Evolutionary conservation across 2,329 filamentous ascomycete genomes (phyloP).

Genomic region (Hypoxylon sp.): DNA sequence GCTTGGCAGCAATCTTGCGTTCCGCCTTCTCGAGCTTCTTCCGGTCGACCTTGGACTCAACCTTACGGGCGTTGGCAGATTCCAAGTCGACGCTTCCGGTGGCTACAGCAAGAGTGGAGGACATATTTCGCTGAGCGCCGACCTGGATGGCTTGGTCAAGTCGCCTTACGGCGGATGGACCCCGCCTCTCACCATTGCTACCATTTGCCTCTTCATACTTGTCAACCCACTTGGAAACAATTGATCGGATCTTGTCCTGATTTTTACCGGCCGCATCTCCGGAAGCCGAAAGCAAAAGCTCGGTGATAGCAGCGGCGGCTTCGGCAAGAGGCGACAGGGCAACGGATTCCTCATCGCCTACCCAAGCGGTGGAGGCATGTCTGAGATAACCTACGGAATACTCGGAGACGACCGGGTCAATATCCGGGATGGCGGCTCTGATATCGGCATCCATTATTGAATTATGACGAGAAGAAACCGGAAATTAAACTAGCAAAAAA

Average conservation of each 20-base stretch:
- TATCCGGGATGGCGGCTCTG: slow-evolving; percentile 81
- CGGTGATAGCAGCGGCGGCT: slow-evolving; percentile 84
- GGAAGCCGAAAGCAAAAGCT: slow-evolving; percentile 91
- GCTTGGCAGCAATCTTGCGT: slow-evolving; percentile 95
- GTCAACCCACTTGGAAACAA: slow-evolving; percentile 90
- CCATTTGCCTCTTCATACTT: slow-evolving; percentile 80
- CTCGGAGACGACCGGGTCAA: slow-evolving; percentile 88
- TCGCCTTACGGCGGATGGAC: slow-evolving; percentile 80
- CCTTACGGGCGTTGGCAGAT: slow-evolving; percentile 89
- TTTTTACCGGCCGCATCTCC: slow-evolving; percentile 77
- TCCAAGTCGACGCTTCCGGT: slow-evolving; percentile 89
- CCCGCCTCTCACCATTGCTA: slow-evolving; percentile 74
- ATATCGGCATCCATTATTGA: slow-evolving; percentile 84
- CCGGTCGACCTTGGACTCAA: slow-evolving; percentile 95
- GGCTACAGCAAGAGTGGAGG: slow-evolving; percentile 89
- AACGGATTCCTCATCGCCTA: slow-evolving; percentile 74
- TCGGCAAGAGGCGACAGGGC: slow-evolving; percentile 81
- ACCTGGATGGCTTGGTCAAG: slow-evolving; percentile 96
- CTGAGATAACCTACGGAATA: slow-evolving; percentile 94
- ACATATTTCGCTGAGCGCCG: slow-evolving; percentile 92
- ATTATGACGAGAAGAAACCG: slow-evolving; percentile 13
- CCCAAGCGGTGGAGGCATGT: slow-evolving; percentile 87
- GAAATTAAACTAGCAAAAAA: slow-evolving; percentile 21
- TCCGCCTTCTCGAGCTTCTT: slow-evolving; percentile 99
- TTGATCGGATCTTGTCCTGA: slow-evolving; percentile 78